These are phyloP conservation scores for Ophiognomonia clavigignenti-juglandacearum DNA, from an alignment of 2,329 filamentous ascomycete genomes.

Conservation along the genomic window DNA sequence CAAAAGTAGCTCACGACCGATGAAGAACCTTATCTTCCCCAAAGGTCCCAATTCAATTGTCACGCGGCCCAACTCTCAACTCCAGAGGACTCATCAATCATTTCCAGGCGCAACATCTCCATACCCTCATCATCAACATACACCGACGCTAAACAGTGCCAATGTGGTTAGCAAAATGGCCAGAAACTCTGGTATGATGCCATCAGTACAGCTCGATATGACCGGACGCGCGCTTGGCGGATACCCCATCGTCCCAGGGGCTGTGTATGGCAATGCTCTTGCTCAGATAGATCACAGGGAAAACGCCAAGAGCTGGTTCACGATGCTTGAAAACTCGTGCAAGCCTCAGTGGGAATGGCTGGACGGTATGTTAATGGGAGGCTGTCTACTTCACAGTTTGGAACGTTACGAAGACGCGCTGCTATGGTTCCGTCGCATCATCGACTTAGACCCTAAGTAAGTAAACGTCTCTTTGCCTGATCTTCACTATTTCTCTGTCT, in stretches of 20 bases:
- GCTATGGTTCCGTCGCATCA: slow-evolving; percentile 67
- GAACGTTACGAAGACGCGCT: slow-evolving; percentile 76
- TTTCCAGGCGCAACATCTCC: slow-evolving; percentile 12
- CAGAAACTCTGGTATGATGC: slow-evolving; percentile 12
- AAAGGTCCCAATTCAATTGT: slow-evolving; percentile 39
- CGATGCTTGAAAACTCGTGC: slow-evolving; percentile 69
- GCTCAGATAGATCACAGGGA: slow-evolving; percentile 35
- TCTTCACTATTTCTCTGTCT: neutral
- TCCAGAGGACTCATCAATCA: slow-evolving; percentile 15
- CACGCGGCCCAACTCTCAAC: slow-evolving; percentile 8
- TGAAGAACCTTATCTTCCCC: slow-evolving; percentile 51
- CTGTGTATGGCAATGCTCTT: slow-evolving; percentile 19
- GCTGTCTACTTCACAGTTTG: slow-evolving; percentile 86
- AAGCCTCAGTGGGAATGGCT: slow-evolving; percentile 83
- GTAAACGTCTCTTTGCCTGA: slow-evolving; percentile 24
- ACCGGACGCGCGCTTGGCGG: slow-evolving; percentile 7
- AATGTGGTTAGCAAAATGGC: slow-evolving; percentile 9
- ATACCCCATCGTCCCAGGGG: slow-evolving; percentile 17
- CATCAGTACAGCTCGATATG: slow-evolving; percentile 7
- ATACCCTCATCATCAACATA: slow-evolving; percentile 4
- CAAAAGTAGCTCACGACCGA: slow-evolving; percentile 32
- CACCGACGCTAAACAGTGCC: slow-evolving; percentile 3
- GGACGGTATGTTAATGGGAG: slow-evolving; percentile 86
- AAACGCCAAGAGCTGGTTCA: slow-evolving; percentile 62
- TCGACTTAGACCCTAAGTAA: slow-evolving; percentile 51